Base-by-base conservation (phyloP, 148 eudicot species). In the Chenopodium berlandieri region DNA sequence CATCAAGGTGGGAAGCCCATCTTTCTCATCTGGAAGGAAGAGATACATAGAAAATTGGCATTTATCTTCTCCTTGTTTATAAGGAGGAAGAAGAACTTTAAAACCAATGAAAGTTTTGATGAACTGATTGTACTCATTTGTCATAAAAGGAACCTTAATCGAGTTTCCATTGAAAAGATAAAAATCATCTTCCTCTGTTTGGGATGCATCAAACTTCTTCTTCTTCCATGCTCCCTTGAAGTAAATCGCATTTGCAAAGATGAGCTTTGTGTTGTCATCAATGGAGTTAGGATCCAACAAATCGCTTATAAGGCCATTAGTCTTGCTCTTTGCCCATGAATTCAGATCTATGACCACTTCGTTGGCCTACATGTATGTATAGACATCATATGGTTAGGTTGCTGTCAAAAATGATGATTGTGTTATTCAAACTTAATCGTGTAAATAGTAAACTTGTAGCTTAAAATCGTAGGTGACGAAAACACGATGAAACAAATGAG, bases 151-250 rank as follows among this genome's bases (percentile, higher is more conserved):
- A 2, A 79, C 99, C 79, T 89, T 87, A 68, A 92, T 80, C 27
- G 92, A 75, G 79, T 69, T 88, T 13, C 97, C 97, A 67, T 86
- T 67, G 5, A 89, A 88, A 71, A 95, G 94, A 89, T 91, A 89
- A 67, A 95, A 95, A 23, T 90, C 89, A 60, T 83, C 72, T 19
- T 93, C 92, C 81, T 90, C 86, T 30, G 97, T 92, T 54, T 75
- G 47, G 0, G 94, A 87, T 75, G 89, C 76, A 40, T 92, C 94
- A 64, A 93, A 95, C 27, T 25, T 25, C 77, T 93, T 88, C n/a
- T 89, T 89, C 6, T 58, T 79, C 98, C 98, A 95, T 22, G 91
- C 86, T 68, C 98, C 98, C 78, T 95, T 95, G 78, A 91, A 95
- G 82, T 95, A 95, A 25, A 25, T 25, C 27, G 27, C 27, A 25